These are phyloP conservation scores for Manihot esculenta DNA, from an alignment of 441 rosid species.

Conservation along the genomic window DNA sequence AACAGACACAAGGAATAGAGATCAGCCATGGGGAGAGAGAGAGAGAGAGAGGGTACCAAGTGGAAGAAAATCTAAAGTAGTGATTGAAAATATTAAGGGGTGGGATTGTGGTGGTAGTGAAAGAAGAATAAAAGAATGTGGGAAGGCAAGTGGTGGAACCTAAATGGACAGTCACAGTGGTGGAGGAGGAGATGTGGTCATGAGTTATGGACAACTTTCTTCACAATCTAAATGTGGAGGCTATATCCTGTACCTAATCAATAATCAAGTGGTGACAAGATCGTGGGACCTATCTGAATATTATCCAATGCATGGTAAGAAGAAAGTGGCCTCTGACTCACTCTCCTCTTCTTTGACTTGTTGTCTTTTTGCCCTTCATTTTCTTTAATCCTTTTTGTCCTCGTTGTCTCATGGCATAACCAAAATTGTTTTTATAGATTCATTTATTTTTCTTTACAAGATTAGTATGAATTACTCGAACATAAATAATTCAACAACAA, in stretches of 20 bases:
- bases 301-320: background rate
- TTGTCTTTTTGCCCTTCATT: background rate
- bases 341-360: background rate
- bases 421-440: no score
- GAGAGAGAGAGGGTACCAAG: background rate
- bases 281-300: background rate
- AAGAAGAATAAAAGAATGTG: conserved; percentile 10
- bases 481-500: no score
- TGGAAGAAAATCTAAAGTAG: conserved; percentile 7
- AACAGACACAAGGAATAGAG: conserved; percentile 29
- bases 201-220: conserved; percentile 25
- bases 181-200: conserved; percentile 33
- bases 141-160: conserved; percentile 26
- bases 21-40: conserved; percentile 33
- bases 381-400: background rate
- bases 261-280: conserved; percentile 1
- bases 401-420: no score
- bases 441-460: no score
- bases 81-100: background rate
- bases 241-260: background rate
- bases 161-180: conserved; percentile 9
- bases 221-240: conserved; percentile 8
- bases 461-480: no score
- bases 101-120: conserved; percentile 18
- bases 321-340: background rate